Evolutionary conservation across 257 asterid species (phyloP).

Genomic region (Ehretia macrophylla): DNA sequence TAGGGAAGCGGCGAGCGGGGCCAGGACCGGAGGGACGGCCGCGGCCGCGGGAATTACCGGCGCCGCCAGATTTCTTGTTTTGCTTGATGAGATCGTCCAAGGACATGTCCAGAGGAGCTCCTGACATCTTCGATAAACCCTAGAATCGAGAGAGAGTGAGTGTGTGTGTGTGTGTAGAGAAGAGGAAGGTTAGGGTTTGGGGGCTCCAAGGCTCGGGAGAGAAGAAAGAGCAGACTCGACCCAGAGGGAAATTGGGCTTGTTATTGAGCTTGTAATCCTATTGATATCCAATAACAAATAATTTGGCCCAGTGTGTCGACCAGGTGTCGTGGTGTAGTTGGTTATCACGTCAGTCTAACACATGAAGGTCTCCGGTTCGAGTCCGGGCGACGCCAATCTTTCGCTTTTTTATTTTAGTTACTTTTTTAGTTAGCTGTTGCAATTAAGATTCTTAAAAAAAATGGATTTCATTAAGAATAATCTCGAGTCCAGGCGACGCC

Average conservation of each 20-base stretch:
- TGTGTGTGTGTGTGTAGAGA: neutral
- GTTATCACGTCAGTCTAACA: slow-evolving; percentile 99
- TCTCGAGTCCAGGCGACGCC: too few relatives aligned
- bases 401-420: too few relatives aligned
- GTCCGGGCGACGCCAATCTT: slow-evolving; percentile 41
- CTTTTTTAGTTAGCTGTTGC: too few relatives aligned
- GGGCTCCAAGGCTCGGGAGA: neutral
- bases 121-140: slow-evolving; percentile 58
- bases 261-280: neutral
- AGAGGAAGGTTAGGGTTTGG: slow-evolving; percentile 3
- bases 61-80: slow-evolving; percentile 58
- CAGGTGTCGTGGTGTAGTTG: slow-evolving; percentile 98
- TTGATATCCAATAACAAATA: too few relatives aligned
- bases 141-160: slow-evolving; percentile 10
- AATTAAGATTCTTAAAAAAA: too few relatives aligned
- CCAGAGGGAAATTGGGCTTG: neutral
- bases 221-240: neutral
- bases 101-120: slow-evolving; percentile 75
- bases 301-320: too few relatives aligned
- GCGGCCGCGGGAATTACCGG: slow-evolving; percentile 46
- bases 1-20: slow-evolving; percentile 65
- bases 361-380: slow-evolving; percentile 92
- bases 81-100: slow-evolving; percentile 92
- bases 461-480: too few relatives aligned
- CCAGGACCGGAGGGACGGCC: slow-evolving; percentile 50